Evolutionary conservation across 2,329 filamentous ascomycete genomes (phyloP).

Genomic region (Metarhizium album): DNA sequence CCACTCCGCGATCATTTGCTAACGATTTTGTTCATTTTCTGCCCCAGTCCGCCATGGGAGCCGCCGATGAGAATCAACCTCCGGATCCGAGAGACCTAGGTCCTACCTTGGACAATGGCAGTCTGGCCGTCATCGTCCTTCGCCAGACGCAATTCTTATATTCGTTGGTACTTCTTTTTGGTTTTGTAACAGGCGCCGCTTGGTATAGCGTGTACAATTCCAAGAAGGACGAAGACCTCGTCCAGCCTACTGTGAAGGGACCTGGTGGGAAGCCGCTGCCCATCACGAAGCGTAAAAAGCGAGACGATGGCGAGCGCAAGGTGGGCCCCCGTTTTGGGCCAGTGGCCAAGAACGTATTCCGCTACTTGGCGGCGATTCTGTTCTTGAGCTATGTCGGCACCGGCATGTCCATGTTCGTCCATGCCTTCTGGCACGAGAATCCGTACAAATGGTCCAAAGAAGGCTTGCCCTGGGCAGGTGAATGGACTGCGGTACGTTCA

Average conservation of each 20-base stretch:
- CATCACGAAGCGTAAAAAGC: constrained; percentile 46
- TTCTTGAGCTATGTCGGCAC: constrained; percentile 68
- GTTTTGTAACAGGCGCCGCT: constrained; percentile 39
- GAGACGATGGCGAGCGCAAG: constrained; percentile 34
- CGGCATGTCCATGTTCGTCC: constrained; percentile 60
- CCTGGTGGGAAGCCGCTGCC: constrained; percentile 84
- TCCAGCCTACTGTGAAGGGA: constrained; percentile 48
- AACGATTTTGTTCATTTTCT: background rate
- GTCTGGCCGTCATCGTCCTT: constrained; percentile 31
- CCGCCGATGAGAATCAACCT: constrained; percentile 22
- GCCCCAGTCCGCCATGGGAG: constrained; percentile 24
- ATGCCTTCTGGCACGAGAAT: constrained; percentile 47
- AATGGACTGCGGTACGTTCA: constrained; percentile 61
- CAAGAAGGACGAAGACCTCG: constrained; percentile 35
- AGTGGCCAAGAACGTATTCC: constrained; percentile 61
- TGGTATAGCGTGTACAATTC: constrained; percentile 43
- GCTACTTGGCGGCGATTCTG: constrained; percentile 60
- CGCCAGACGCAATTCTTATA: constrained; percentile 39
- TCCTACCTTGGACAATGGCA: constrained; percentile 13
- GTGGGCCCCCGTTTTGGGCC: constrained; percentile 47
- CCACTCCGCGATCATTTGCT: background rate
- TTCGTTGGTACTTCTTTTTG: constrained; percentile 38
- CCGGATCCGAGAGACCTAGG: constrained; percentile 13
- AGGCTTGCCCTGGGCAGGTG: constrained; percentile 61
- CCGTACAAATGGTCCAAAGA: constrained; percentile 27